Percentiles rank a stretch among this genome's conserved stretches.
Evolutionary conservation across 768 basidiomycete genomes (phyloP).

Genomic region (Strobilomyces dryophilus): DNA sequence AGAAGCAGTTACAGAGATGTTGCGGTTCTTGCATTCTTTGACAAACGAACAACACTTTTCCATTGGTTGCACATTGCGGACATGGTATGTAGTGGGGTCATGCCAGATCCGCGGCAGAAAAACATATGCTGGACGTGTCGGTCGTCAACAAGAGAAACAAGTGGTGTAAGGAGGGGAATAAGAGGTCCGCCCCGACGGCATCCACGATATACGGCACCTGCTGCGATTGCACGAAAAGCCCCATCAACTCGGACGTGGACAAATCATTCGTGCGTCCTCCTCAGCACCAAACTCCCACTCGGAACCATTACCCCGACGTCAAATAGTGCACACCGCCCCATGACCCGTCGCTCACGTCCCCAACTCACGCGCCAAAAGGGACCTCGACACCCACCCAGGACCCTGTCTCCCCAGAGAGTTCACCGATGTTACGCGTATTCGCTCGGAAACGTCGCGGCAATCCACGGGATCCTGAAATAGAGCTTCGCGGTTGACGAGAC

Average conservation of each 20-base stretch:
- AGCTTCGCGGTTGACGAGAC: slow-evolving; percentile 58
- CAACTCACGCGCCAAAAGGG: slow-evolving; percentile 54
- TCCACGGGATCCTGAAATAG: slow-evolving; percentile 86
- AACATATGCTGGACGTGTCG: no score
- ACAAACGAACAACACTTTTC: no score
- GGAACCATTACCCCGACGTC: slow-evolving; percentile 57
- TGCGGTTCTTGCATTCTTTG: no score
- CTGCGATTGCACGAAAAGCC: slow-evolving; percentile 80
- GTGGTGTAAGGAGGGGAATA: no score
- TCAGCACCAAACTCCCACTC: slow-evolving; percentile 73
- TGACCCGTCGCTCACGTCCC: slow-evolving; percentile 57
- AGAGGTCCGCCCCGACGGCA: slow-evolving; percentile 32
- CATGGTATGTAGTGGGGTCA: no score
- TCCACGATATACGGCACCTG: slow-evolving; percentile 87
- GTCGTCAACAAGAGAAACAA: no score
- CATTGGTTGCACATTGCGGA: no score
- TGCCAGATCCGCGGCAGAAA: no score
- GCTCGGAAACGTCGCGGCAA: slow-evolving; percentile 83
- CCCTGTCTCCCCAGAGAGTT: slow-evolving; percentile 75
- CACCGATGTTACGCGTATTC: slow-evolving; percentile 83
- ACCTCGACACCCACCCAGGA: slow-evolving; percentile 93
- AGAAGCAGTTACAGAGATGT: no score
- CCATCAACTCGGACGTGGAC: no score
- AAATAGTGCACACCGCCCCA: slow-evolving; percentile 84
- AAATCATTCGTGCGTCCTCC: no score